A percentile compares a stretch with the other conserved stretches of the same genome.
These are phyloP conservation scores for Zopfia rhizophila DNA, from an alignment of 2,329 filamentous ascomycete genomes.

Conservation along the genomic window DNA sequence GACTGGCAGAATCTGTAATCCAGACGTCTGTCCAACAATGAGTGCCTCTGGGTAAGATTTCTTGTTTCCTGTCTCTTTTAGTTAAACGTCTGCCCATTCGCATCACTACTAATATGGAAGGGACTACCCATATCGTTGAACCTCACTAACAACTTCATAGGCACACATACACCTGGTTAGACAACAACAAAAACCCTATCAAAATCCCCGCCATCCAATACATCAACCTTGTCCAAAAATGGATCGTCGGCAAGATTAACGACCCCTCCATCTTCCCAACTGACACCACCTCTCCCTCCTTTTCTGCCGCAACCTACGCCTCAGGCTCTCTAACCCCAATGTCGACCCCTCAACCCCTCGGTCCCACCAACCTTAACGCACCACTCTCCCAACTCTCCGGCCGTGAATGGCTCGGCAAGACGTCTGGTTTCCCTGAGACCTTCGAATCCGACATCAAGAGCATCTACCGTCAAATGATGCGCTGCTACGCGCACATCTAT, in stretches of 20 bases:
- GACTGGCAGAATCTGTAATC: constrained; percentile 81
- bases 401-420: constrained; percentile 87
- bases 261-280: constrained; percentile 92
- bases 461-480: constrained; percentile 66
- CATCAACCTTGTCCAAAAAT: constrained; percentile 94
- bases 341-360: constrained; percentile 56
- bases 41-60: constrained; percentile 86
- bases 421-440: constrained; percentile 72
- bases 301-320: constrained; percentile 67
- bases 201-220: constrained; percentile 94
- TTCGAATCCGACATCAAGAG: constrained; percentile 80
- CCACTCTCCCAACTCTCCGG: constrained; percentile 72
- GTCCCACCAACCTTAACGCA: constrained; percentile 58
- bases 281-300: constrained; percentile 76
- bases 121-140: constrained; percentile 1
- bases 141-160: constrained; percentile 58
- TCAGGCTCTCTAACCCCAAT: constrained; percentile 62
- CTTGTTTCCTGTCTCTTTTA: constrained; percentile 1
- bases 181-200: constrained; percentile 85
- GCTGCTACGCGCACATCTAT: constrained; percentile 65
- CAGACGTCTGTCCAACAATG: constrained; percentile 87
- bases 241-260: constrained; percentile 96
- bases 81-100: not conserved
- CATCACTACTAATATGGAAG: not conserved
- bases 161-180: constrained; percentile 96